Base-by-base conservation (phyloP, 257 asterid species). In the Solanum arcanum region DNA sequence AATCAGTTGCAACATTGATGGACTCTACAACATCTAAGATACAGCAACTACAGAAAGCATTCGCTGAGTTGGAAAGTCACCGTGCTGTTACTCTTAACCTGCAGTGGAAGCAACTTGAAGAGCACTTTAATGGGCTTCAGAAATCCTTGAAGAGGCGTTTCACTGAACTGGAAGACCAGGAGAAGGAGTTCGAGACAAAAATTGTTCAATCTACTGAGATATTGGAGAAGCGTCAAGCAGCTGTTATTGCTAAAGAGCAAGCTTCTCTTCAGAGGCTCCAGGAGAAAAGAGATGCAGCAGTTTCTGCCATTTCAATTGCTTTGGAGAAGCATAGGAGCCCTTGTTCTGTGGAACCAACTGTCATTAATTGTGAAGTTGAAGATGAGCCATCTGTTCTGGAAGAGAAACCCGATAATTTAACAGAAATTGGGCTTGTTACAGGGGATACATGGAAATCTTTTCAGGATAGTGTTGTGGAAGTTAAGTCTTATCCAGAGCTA, bases 71-170 rank as follows among this genome's bases (percentile, higher is more conserved):
- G 70, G 99, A 95, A 89, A 94, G 97, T 89, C 98, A 97, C 88
- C 95, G 98, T 47, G 96, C 98, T 23, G 49, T 97, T 31, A 93
- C 98, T 81, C 98, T 97, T 86, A 94, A 94, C 91, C 75, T 96
- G 95, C 95, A 95, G 90, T 97, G 99, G 98, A 91, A 95, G 86
- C 99, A 97, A 90, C 97, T 97, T 46, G 99, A 97, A 88, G 99
- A 97, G 90, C 99, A 97, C 88, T 94, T 97, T 89, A 85, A 93
- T 27, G 99, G 99, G 73, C 98, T 97, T 90, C 98, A 97, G 90
- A 95, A 95, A 91, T 97, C 98, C 49, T 85, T 97, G 89, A 97
- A 97, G 93, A 94, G 99, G 88, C 98, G 98, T 64, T 97, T 97
- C 94, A 95, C 94, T 84, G 98, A 94, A 84, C 88, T 97, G 84